These are phyloP conservation scores for Suillus subaureus DNA, from an alignment of 768 basidiomycete species.

Conservation along the genomic window DNA sequence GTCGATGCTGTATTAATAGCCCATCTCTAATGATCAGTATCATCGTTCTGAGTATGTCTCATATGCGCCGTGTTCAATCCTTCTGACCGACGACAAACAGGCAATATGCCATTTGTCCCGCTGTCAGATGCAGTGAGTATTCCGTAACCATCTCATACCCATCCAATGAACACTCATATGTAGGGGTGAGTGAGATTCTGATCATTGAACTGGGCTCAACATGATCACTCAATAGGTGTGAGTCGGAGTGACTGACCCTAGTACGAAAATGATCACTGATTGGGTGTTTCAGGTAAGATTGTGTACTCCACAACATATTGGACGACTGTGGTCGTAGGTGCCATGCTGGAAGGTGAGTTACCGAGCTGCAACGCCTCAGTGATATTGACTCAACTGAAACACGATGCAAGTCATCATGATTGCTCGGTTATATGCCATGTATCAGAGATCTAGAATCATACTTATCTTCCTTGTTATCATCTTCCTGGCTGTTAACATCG, in stretches of 20 bases:
- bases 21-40: not conserved
- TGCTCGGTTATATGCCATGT: too few relatives aligned
- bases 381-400: too few relatives aligned
- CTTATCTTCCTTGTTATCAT: too few relatives aligned
- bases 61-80: not conserved
- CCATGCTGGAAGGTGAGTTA: not conserved
- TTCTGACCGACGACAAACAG: not conserved
- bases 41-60: not conserved
- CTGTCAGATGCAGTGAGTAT: not conserved
- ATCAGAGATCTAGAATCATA: too few relatives aligned
- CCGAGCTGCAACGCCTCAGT: not conserved
- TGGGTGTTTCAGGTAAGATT: not conserved
- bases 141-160: not conserved
- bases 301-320: fast-evolving
- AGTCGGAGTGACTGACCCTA: not conserved
- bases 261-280: not conserved
- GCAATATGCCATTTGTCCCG: not conserved
- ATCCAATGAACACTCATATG: not conserved
- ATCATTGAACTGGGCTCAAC: not conserved
- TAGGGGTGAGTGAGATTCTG: not conserved
- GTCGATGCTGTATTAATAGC: not conserved
- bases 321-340: fast-evolving
- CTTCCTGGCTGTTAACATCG: too few relatives aligned
- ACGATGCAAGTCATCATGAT: too few relatives aligned
- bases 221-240: not conserved